A percentile compares a stretch with the other conserved stretches of the same genome.
These are phyloP conservation scores for Eucalyptus curtisii DNA, from an alignment of 345 rosid species.

Conservation along the genomic window DNA sequence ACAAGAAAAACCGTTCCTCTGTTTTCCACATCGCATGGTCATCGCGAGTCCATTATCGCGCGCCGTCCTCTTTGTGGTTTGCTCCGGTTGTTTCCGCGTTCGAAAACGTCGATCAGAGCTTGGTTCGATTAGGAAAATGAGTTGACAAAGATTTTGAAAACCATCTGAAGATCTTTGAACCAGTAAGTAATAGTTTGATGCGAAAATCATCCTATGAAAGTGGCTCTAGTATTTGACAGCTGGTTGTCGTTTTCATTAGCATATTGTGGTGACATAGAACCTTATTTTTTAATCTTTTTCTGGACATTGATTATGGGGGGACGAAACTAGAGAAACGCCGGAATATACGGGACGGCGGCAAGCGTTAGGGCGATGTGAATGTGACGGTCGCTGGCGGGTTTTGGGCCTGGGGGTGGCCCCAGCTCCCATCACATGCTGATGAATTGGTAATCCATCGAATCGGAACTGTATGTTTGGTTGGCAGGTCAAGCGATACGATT, in stretches of 20 bases:
- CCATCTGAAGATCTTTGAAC: background rate
- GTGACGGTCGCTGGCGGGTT: background rate
- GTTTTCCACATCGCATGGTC: rapidly evolving
- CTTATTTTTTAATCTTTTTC: background rate
- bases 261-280: background rate
- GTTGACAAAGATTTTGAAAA: background rate
- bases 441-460: background rate
- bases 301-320: background rate
- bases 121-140: background rate
- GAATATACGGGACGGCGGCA: background rate
- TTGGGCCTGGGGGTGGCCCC: background rate
- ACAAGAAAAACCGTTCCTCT: background rate
- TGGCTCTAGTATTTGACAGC: background rate
- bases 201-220: background rate
- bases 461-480: background rate
- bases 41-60: background rate
- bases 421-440: background rate
- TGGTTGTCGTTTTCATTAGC: background rate
- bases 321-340: background rate
- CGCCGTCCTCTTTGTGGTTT: background rate
- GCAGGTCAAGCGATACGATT: background rate
- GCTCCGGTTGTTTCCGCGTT: background rate
- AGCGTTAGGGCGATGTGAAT: background rate
- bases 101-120: background rate
- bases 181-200: background rate